Percentiles rank a stretch among this genome's conserved stretches.
These are phyloP conservation scores for Cryptococcus sp. DNA, from an alignment of 1,284 basidiomycete species.

Conservation along the genomic window DNA sequence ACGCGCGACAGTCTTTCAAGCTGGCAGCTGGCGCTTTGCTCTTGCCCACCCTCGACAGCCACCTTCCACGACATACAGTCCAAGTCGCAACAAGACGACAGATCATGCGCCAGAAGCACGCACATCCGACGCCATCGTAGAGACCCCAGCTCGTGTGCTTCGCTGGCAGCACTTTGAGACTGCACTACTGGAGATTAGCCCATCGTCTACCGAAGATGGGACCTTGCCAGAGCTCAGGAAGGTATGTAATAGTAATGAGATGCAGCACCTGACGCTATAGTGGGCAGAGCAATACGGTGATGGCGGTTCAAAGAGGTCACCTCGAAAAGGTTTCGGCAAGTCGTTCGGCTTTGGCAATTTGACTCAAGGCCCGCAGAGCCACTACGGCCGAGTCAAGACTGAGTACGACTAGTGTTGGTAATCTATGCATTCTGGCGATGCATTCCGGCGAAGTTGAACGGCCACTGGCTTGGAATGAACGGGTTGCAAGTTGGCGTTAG, in stretches of 20 bases:
- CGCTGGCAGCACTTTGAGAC: constrained; percentile 64
- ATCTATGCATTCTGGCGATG: too few relatives aligned
- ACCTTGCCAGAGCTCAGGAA: constrained; percentile 74
- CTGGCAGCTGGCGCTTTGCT: too few relatives aligned
- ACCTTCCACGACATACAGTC: neutral
- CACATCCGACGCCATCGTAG: constrained; percentile 2
- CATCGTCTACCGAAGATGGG: constrained; percentile 76
- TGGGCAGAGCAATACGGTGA: constrained; percentile 93
- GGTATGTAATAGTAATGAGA: constrained; percentile 16
- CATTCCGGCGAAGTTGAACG: too few relatives aligned
- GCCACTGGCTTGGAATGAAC: too few relatives aligned
- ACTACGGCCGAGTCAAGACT: too few relatives aligned
- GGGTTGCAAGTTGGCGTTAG: too few relatives aligned
- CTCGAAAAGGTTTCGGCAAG: constrained; percentile 48
- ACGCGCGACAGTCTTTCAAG: too few relatives aligned
- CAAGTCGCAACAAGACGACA: constrained; percentile 3
- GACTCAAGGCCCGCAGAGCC: too few relatives aligned
- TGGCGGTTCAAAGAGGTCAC: constrained; percentile 41
- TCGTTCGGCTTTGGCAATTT: constrained; percentile 47
- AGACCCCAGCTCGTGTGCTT: constrained; percentile 12
- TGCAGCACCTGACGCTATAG: constrained; percentile 9
- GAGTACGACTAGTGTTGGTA: too few relatives aligned
- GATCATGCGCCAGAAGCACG: constrained; percentile 6
- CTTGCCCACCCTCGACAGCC: neutral
- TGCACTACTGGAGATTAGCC: constrained; percentile 79